phyloP scores from a whole-genome alignment of 345 rosid genomes.

The Linum usitatissimum region DNA sequence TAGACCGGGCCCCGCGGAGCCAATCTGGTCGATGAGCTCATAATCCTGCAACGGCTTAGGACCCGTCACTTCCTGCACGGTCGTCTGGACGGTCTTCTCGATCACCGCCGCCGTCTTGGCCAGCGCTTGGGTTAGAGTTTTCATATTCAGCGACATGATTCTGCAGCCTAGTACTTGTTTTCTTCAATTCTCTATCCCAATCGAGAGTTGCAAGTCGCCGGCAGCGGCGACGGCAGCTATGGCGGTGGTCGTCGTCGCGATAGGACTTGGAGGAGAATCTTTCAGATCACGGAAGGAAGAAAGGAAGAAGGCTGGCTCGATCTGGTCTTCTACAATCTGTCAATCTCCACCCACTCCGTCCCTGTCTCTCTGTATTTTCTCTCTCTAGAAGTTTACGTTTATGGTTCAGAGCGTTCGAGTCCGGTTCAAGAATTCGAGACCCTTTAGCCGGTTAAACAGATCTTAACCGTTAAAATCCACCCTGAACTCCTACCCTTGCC shows the following conservation, averaged over 20 bases:
- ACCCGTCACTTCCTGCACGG: constrained; percentile 96
- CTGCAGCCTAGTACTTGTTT: not conserved
- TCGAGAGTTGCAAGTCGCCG: too few relatives aligned
- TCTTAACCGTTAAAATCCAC: too few relatives aligned
- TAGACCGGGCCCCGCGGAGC: constrained; percentile 95
- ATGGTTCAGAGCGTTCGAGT: too few relatives aligned
- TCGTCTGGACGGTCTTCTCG: constrained; percentile 90
- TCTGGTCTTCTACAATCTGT: not conserved
- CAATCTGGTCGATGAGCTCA: constrained; percentile 91
- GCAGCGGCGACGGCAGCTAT: not conserved
- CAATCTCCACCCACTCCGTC: not conserved
- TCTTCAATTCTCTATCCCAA: not conserved
- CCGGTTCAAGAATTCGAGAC: too few relatives aligned
- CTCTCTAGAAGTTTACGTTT: not conserved
- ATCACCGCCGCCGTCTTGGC: constrained; percentile 94
- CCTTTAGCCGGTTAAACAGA: too few relatives aligned
- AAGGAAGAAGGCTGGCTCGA: not conserved
- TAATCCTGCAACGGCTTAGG: constrained; percentile 87
- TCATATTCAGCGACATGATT: constrained; percentile 85
- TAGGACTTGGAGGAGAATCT: not conserved
- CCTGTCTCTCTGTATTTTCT: not conserved
- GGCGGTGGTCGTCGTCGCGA: too few relatives aligned
- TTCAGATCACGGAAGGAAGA: not conserved
- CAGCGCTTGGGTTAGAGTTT: constrained; percentile 77
- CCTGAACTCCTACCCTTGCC: too few relatives aligned